Evolutionary conservation across 2,329 filamentous ascomycete species (phyloP).

Genomic region (Epichloe scottii): DNA sequence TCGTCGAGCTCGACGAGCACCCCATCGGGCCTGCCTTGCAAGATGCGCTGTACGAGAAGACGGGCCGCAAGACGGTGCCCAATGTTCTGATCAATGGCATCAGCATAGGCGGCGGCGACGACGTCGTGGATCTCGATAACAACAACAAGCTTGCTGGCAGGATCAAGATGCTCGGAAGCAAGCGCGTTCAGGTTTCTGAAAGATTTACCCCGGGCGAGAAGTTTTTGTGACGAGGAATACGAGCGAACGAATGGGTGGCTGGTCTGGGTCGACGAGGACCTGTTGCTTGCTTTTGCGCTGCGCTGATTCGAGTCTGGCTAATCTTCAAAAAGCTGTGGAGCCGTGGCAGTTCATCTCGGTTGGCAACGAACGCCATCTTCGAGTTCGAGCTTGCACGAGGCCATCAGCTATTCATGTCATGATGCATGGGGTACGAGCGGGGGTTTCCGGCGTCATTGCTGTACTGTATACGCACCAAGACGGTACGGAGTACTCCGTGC

Average conservation of each 20-base stretch:
- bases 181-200: conserved; percentile 42
- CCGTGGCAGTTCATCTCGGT: not conserved
- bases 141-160: conserved; percentile 56
- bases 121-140: conserved; percentile 60
- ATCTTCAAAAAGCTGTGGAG: not conserved
- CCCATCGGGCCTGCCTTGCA: conserved; percentile 63
- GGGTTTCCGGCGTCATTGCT: not conserved
- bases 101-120: conserved; percentile 83
- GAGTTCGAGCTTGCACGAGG: not conserved
- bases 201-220: conserved; percentile 19
- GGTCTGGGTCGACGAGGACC: too few species aligned
- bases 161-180: conserved; percentile 61
- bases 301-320: too few species aligned
- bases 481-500: too few species aligned
- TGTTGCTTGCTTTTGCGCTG: too few species aligned
- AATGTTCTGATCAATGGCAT: conserved; percentile 82
- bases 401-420: not conserved
- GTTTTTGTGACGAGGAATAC: conserved; percentile 4
- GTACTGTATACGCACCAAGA: not conserved
- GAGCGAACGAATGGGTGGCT: not conserved
- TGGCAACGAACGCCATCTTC: not conserved
- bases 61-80: conserved; percentile 75
- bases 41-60: conserved; percentile 55
- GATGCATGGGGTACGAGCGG: not conserved
- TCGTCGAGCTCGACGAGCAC: conserved; percentile 84